A percentile compares a stretch with the other conserved stretches of the same genome.
These are phyloP conservation scores for Melanomma pulvis-pyrius DNA, from an alignment of 495 filamentous ascomycete genomes.

Conservation along the genomic window DNA sequence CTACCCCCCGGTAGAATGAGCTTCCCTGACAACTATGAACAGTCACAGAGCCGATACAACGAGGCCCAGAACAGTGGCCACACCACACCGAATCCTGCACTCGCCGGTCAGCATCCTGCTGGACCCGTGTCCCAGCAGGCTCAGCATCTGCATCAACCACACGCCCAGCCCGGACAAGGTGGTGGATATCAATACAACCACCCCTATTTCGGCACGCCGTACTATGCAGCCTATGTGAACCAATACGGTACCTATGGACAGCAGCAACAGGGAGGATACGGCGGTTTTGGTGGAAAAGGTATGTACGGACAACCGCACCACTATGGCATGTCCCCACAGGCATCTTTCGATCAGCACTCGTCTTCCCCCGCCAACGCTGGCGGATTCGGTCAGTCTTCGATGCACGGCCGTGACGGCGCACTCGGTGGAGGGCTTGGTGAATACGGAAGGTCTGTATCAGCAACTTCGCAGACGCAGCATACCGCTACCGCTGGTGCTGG, in stretches of 20 bases:
- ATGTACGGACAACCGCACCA: conserved; percentile 81
- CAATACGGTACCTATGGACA: conserved; percentile 65
- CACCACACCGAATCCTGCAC: conserved; percentile 81
- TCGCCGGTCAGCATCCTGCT: conserved; percentile 66
- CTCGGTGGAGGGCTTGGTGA: conserved; percentile 61
- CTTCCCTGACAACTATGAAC: conserved; percentile 45
- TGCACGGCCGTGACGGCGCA: conserved; percentile 68
- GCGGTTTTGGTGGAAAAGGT: conserved; percentile 60
- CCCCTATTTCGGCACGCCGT: conserved; percentile 79
- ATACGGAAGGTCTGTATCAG: conserved; percentile 77
- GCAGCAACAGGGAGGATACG: conserved; percentile 65
- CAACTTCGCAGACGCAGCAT: conserved; percentile 69
- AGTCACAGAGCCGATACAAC: conserved; percentile 68
- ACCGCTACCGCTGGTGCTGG: conserved; percentile 54
- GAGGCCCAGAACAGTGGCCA: conserved; percentile 85
- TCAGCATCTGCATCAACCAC: conserved; percentile 67
- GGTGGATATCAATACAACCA: conserved; percentile 65
- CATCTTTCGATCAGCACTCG: conserved; percentile 72
- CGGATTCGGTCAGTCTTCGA: conserved; percentile 70
- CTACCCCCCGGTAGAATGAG: not conserved
- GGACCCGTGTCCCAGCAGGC: conserved; percentile 58
- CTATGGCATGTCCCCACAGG: conserved; percentile 72
- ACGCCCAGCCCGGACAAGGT: conserved; percentile 51
- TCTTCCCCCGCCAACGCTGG: conserved; percentile 74
- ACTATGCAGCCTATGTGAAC: conserved; percentile 79